Conservation (phyloP, 2,329 filamentous ascomycete species). For the Pestalotiopsis fici region DNA sequence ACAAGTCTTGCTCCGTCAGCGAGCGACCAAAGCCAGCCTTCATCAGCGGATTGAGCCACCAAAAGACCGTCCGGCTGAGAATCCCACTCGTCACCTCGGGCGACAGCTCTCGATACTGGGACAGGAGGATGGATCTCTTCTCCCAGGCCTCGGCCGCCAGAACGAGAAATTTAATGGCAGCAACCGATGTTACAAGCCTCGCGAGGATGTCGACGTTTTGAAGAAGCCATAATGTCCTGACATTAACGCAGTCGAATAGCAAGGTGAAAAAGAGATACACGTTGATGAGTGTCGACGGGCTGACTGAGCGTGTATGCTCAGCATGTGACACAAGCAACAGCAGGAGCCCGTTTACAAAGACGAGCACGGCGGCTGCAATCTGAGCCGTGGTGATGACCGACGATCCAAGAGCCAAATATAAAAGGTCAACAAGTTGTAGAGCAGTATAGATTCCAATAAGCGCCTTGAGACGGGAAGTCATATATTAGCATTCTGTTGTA, state of each 20-base stretch:
- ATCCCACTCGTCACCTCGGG: slow-evolving; percentile 22
- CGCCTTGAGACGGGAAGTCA: not conserved
- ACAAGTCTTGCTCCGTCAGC: slow-evolving; percentile 18
- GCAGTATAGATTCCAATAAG: not conserved
- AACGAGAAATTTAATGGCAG: slow-evolving; percentile 21
- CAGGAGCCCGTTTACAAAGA: slow-evolving; percentile 5
- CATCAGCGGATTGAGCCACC: slow-evolving; percentile 28
- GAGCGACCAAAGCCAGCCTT: slow-evolving; percentile 22
- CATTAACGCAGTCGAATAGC: slow-evolving; percentile 7
- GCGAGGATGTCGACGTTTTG: slow-evolving; percentile 14
- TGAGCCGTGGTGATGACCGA: not conserved
- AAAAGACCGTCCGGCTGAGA: slow-evolving; percentile 26
- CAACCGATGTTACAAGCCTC: slow-evolving; percentile 20
- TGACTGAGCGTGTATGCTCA: slow-evolving; percentile 8
- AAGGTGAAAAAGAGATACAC: slow-evolving; percentile 17
- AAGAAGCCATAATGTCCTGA: slow-evolving; percentile 10
- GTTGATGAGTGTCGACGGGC: slow-evolving; percentile 13
- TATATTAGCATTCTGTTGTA: not conserved
- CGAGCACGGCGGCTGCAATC: slow-evolving; percentile 7
- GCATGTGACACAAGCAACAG: slow-evolving; percentile 8
- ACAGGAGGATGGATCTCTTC: slow-evolving; percentile 23
- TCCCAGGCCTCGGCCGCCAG: slow-evolving; percentile 23
- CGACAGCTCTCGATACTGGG: slow-evolving; percentile 18
- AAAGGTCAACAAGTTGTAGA: not conserved
- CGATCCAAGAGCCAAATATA: not conserved